Base-by-base conservation (phyloP, 148 eudicot species). In the Suaeda aralocaspica region DNA sequence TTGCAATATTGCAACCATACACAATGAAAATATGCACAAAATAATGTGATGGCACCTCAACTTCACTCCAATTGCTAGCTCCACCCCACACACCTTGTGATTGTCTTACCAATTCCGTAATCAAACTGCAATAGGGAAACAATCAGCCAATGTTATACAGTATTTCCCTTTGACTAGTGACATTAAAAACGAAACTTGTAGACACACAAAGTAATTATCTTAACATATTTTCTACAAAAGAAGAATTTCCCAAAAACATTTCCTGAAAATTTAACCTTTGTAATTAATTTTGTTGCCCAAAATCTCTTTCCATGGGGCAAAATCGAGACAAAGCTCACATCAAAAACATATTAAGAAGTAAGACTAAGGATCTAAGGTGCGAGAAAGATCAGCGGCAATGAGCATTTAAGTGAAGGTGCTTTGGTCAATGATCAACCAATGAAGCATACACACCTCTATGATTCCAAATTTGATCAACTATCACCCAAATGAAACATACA, bases 41-140 rank as follows among this genome's bases (percentile, higher is more conserved):
- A 33, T 25, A 58, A 60, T 9, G 29, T 30, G 46, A 75, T 28
- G 19, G 76, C 78, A 92, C 98, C 96, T 92, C 93, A 73, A 85
- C 80, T 84, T 92, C 88, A 66, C 57, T 78, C 98, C 98, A 92
- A 64, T 86, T 80, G 69, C 82, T 72, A 52, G 91, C 87, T 71
- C 86, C 81, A 67, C 77, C 80, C 89, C 86, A 87, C 59, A 76
- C 82, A 78, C 60, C 84, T 81, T 92, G 96, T 65, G 92, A 83
- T 80, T 89, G 96, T 76, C 68, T 82, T 51, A 81, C 92, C 51
- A 82, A 76, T 57, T 87, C 89, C 14, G 96, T 89, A 52, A 92
- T 82, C 75, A 92, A 51, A 82, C 97, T 91, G 88, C 65, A 74
- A 64, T 59, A 51, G 33, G 8, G 14, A 25, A 50, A 74, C 34